phyloP scores from a whole-genome alignment of 768 basidiomycete genomes.

The Pseudohyphozyma bogoriensis region DNA sequence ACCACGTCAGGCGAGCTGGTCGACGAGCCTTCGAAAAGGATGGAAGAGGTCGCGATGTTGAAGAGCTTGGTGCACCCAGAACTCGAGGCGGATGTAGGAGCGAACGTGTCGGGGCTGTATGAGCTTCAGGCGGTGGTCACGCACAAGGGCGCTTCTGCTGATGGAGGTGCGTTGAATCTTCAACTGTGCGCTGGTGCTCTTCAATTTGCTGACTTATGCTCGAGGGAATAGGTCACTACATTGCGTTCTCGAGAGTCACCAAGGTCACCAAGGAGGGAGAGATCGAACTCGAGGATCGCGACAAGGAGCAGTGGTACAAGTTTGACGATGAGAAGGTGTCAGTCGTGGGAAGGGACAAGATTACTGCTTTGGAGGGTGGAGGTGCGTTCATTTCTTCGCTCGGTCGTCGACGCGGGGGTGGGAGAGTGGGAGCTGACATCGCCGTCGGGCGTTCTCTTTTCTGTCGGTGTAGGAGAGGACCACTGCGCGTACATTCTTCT shows the following conservation, averaged over 20 bases:
- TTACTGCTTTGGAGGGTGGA: slow-evolving; percentile 76
- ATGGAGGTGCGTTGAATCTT: slow-evolving; percentile 53
- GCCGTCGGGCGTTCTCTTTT: not conserved
- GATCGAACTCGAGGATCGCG: slow-evolving; percentile 52
- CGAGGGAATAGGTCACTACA: slow-evolving; percentile 55
- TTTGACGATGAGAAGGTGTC: slow-evolving; percentile 93
- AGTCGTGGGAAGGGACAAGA: slow-evolving; percentile 70
- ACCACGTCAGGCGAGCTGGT: slow-evolving; percentile 53
- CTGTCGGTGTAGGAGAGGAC: slow-evolving; percentile 48
- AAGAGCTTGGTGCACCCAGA: slow-evolving; percentile 54
- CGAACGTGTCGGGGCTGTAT: slow-evolving; percentile 71
- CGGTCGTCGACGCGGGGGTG: not conserved
- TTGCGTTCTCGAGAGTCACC: slow-evolving; percentile 61
- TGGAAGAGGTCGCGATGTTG: slow-evolving; percentile 57
- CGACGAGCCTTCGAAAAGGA: slow-evolving; percentile 56
- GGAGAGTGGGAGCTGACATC: not conserved
- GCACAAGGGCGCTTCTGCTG: slow-evolving; percentile 91
- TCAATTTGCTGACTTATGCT: slow-evolving; percentile 1
- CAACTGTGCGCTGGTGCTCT: not conserved
- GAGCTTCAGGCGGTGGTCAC: slow-evolving; percentile 93
- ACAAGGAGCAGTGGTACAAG: slow-evolving; percentile 63
- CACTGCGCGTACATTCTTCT: slow-evolving; percentile 80
- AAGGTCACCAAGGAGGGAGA: not conserved
- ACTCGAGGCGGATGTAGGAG: slow-evolving; percentile 58
- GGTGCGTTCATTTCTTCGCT: slow-evolving; percentile 38